These are phyloP conservation scores for Lathyrus sativus DNA, from an alignment of 306 rosid species.

Conservation along the genomic window DNA sequence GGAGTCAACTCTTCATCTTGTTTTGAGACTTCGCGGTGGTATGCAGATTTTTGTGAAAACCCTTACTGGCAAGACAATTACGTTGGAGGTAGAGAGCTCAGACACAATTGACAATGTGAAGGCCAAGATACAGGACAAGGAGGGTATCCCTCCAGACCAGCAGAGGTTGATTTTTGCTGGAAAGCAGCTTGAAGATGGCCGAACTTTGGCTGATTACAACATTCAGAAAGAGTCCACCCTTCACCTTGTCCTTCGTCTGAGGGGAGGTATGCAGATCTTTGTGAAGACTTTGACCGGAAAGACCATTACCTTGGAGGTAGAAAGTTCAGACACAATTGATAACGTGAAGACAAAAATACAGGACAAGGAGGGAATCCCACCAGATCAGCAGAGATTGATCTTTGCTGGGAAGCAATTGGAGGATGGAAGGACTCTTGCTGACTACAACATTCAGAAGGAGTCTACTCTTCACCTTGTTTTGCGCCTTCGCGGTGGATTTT, in stretches of 20 bases:
- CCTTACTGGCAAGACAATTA: conserved; percentile 29
- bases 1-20: conserved; percentile 28
- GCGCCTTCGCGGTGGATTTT: conserved; percentile 35
- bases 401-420: conserved; percentile 35
- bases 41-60: conserved; percentile 39
- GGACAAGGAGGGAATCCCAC: conserved; percentile 34
- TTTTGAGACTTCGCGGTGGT: conserved; percentile 34
- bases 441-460: conserved; percentile 38
- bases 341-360: conserved; percentile 29
- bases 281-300: conserved; percentile 27
- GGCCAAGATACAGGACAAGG: conserved; percentile 35
- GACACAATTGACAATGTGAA: conserved; percentile 34
- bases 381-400: conserved; percentile 31
- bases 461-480: conserved; percentile 36
- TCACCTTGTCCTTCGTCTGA: conserved; percentile 25
- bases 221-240: conserved; percentile 35
- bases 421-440: conserved; percentile 34
- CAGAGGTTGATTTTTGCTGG: conserved; percentile 39
- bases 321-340: conserved; percentile 23
- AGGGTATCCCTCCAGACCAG: conserved; percentile 38
- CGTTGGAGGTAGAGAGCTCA: conserved; percentile 37
- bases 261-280: conserved; percentile 36
- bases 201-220: conserved; percentile 21
- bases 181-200: conserved; percentile 28
- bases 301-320: conserved; percentile 23